A percentile compares a stretch with the other conserved stretches of the same genome.
Evolutionary conservation across 2,329 filamentous ascomycete species (phyloP).

Genomic region (Penicillium sp.): DNA sequence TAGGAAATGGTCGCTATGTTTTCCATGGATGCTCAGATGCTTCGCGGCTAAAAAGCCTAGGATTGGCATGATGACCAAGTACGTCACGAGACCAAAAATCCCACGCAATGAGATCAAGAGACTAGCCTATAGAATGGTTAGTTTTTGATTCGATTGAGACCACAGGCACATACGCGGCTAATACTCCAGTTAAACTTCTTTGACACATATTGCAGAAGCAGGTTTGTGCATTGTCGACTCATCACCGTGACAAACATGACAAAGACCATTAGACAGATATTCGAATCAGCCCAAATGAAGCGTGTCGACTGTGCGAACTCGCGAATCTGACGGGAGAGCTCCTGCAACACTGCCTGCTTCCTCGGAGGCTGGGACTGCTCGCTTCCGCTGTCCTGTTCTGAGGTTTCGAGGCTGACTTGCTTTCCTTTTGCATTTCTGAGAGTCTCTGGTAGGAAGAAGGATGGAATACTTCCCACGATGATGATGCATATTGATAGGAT

Average conservation of each 20-base stretch:
- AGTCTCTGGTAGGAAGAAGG: constrained; percentile 20
- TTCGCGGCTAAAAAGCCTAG: constrained; percentile 12
- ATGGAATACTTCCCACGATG: constrained; percentile 2
- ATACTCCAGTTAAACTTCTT: constrained; percentile 26
- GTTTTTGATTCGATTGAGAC: not conserved
- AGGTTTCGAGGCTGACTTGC: not conserved
- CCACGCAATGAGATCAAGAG: constrained; percentile 25
- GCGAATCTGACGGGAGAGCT: constrained; percentile 9
- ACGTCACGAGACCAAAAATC: constrained; percentile 16
- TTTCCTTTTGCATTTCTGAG: constrained; percentile 14
- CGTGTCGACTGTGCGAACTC: constrained; percentile 18
- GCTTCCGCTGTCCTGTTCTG: not conserved
- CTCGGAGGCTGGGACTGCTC: not conserved
- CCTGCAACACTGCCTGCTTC: constrained; percentile 8
- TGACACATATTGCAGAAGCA: constrained; percentile 26
- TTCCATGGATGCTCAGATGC: constrained; percentile 16
- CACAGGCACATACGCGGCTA: constrained; percentile 16
- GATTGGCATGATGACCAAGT: constrained; percentile 19
- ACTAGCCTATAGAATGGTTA: constrained; percentile 18
- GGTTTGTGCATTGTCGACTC: constrained; percentile 16
- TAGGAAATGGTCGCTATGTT: constrained; percentile 17
- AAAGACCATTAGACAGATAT: constrained; percentile 18
- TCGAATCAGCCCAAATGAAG: constrained; percentile 21
- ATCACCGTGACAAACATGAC: constrained; percentile 19
- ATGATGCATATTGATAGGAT: constrained; percentile 12